Evolutionary conservation across 176 grass and related monocot genomes (phyloP), one percentile per base, ranked within the genome.

Genomic region (Eragrostis nindensis): DNA sequence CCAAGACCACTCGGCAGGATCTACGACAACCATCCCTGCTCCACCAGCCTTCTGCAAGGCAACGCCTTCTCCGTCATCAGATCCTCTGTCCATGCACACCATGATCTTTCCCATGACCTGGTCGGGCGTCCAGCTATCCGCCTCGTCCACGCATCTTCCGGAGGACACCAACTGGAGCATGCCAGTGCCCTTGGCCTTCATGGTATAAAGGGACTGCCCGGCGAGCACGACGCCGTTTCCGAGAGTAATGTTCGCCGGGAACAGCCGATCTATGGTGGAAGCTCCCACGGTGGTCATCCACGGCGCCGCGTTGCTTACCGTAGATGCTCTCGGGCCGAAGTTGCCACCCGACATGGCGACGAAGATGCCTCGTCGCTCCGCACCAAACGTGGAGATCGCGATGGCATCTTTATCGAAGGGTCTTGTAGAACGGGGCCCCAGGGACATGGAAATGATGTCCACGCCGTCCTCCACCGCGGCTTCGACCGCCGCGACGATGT

Each of bases 221-320:
- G 22, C 0, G n/a, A 70, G 42, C 67, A 47, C 41, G 11, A 8
- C 13, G 0, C 67, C 67, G 43, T 47, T 27, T 22, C 43, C 67
- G 14, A 70, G 67, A 1, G 5, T 70, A 12, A 70, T 42, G 5
- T 47, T 47, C 43, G 67, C 67, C 43, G 43, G 67, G 43, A 70
- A 70, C 22, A 26, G 22, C 12, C 67, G 67, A 11, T 70, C 67
- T 12, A 47, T 11, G 11, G 42, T 42, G 18, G 64, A 6, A 15
- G 72, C 71, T 24, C 82, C 82, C 1, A 85, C 62, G 25, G 74
- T 85, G 21, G 62, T 45, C 18, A 85, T 27, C 74, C 83, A 85
- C 11, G 83, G 73, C 22, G 53, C 22, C 0, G 8, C 4, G 55
- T 85, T 85, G 8, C 0, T 5, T 19, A 85, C n/a, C 3, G 50